These are phyloP conservation scores for Hemileia vastatrix DNA, from an alignment of 1,284 basidiomycete species.

Conservation along the genomic window DNA sequence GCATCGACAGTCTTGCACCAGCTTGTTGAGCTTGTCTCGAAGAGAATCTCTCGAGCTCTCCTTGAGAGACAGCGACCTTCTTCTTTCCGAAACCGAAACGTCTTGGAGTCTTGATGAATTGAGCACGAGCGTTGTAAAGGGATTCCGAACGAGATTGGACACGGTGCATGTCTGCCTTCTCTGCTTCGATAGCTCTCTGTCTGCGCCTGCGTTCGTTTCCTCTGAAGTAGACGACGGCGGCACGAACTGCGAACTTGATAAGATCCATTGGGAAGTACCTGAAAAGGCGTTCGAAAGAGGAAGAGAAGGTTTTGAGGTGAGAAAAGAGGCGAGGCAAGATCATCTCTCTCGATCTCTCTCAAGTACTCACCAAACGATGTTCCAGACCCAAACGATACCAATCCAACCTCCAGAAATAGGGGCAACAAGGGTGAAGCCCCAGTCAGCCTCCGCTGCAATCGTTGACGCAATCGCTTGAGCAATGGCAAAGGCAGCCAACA, in stretches of 20 bases:
- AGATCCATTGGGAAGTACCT: background rate
- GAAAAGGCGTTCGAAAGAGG: background rate
- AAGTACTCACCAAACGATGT: background rate
- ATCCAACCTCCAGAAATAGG: background rate
- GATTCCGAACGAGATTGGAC: background rate
- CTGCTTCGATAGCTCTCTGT: background rate
- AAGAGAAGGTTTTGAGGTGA: background rate
- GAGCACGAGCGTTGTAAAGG: background rate
- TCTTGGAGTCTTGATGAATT: background rate
- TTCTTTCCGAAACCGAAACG: background rate
- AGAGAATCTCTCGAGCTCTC: background rate
- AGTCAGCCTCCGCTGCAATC: background rate
- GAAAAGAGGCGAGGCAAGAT: background rate
- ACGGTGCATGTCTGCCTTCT: background rate
- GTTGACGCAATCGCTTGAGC: background rate
- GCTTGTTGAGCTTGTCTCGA: background rate
- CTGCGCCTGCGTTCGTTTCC: background rate
- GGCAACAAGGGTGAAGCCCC: background rate
- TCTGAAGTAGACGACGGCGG: background rate
- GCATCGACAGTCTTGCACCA: background rate
- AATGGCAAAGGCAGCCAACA: background rate
- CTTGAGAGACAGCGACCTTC: background rate
- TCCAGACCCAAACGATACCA: no score
- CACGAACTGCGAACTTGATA: background rate
- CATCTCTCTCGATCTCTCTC: no score